Base-by-base conservation (phyloP, 257 asterid genomes). In the Orobanche coerulescens region DNA sequence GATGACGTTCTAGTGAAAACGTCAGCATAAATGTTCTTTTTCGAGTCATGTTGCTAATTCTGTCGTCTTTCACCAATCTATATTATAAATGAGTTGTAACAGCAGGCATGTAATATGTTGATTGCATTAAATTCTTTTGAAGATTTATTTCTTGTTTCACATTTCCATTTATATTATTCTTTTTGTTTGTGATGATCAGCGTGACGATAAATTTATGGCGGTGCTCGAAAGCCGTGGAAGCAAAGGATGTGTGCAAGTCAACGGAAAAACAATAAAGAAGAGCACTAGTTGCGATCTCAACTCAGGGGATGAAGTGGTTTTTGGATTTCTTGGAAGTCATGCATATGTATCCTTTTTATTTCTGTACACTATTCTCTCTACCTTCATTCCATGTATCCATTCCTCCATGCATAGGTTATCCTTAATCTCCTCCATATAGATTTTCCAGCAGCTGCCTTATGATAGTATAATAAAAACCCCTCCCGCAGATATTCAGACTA, bases 241-340 rank as follows among this genome's bases (percentile, higher is more conserved):
- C 85, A 84, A 84, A 75, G 95, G 95, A 61, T 74, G 78, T 65
- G 89, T 89, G 73, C 86, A 73, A 66, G 91, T 89, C 34, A 89
- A 89, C 72, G 94, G 95, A 36, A 84, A 82, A 84, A 55, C 82
- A 52, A 71, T 89, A n/a, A 76, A 75, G 86, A 86, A 67, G 66
- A 84, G 70, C 59, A 64, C 80, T 15, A 73, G 26, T 33, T 73
- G 78, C 61, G 76, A 76, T 50, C 95, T 89, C 64, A 75, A 67
- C 59, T 89, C 97, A n/a, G 97, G 97, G 62, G 97, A 89, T 71
- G 97, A 82, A 68, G 67, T 89, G 80, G 79, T 78, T 53, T 89
- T 89, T 53, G 97, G 97, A 48, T 65, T 71, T 71, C 80, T 55
- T 18, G 94, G 92, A 52, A 81, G 61, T 67, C 90, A 81, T 82